Conservation (phyloP, 768 basidiomycete species). For the Crucibulum laeve region DNA sequence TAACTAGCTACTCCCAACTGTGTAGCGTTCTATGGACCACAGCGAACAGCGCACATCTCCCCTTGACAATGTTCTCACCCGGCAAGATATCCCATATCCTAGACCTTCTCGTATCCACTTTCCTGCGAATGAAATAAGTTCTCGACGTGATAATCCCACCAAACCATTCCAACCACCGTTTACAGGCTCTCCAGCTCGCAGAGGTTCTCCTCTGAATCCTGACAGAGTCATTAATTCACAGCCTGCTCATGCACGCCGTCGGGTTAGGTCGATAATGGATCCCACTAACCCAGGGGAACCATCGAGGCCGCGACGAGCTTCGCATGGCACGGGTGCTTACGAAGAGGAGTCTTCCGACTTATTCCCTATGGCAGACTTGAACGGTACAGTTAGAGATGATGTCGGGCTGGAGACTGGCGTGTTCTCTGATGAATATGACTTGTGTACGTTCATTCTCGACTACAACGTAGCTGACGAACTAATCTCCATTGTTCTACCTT, state of each 20-base stretch:
- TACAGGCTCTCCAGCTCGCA: conserved; percentile 17
- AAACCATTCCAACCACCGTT: no score
- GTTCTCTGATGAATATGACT: conserved; percentile 76
- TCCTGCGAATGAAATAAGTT: conserved; percentile 13
- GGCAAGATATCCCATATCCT: not conserved
- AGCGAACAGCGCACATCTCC: not conserved
- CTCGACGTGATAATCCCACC: conserved; percentile 8
- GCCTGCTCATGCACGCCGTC: conserved; percentile 18
- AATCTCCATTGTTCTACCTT: conserved; percentile 2
- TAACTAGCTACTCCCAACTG: no score
- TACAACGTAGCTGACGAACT: conserved; percentile 9
- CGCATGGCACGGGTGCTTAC: no score
- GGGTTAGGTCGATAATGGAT: no score
- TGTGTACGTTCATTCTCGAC: conserved; percentile 45
- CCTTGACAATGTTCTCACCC: not conserved
- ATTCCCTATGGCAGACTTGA: conserved; percentile 1
- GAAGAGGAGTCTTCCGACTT: no score
- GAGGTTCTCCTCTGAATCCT: conserved; percentile 30
- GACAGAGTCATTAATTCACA: conserved; percentile 16
- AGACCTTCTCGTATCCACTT: conserved; percentile 14
- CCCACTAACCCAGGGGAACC: no score
- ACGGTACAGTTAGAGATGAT: conserved; percentile 12
- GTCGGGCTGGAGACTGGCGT: conserved; percentile 18
- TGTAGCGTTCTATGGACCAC: conserved; percentile 1
- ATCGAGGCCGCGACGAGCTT: no score